Conservation (phyloP, 805 yeast species). For the Saturnispora halmiae region DNA sequence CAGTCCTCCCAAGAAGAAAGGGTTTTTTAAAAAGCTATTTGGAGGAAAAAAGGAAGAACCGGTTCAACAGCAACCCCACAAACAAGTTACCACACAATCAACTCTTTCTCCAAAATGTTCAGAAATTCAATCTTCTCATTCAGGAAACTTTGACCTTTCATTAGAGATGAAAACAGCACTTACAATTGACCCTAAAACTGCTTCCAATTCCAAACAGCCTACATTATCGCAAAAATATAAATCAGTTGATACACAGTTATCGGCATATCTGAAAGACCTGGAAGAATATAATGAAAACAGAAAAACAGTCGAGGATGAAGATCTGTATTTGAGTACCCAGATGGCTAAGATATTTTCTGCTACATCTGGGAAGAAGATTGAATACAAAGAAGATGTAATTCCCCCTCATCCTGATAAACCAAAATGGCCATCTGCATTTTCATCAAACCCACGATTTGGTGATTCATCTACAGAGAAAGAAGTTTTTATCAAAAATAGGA, state of each 20-base stretch:
- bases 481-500: constrained; percentile 14
- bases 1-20: constrained; percentile 13
- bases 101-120: too few species aligned
- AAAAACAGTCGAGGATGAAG: constrained; percentile 10
- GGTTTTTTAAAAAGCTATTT: constrained; percentile 25
- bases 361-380: constrained; percentile 19
- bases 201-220: too few species aligned
- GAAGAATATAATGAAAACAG: constrained; percentile 9
- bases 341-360: constrained; percentile 19
- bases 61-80: constrained; percentile 1
- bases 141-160: too few species aligned
- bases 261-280: constrained; percentile 35
- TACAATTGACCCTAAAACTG: too few species aligned
- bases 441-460: constrained; percentile 24
- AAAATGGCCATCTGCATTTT: constrained; percentile 41
- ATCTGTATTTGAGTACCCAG: too few species aligned
- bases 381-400: constrained; percentile 34
- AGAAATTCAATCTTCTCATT: too few species aligned
- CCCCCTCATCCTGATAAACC: constrained; percentile 45
- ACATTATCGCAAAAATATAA: constrained; percentile 20
- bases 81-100: not conserved
- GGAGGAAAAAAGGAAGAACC: constrained; percentile 18
- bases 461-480: constrained; percentile 22
- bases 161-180: not conserved
- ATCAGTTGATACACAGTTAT: constrained; percentile 37